Conservation (phyloP, 495 filamentous ascomycete genomes). For the Penicillium cinerascens region DNA sequence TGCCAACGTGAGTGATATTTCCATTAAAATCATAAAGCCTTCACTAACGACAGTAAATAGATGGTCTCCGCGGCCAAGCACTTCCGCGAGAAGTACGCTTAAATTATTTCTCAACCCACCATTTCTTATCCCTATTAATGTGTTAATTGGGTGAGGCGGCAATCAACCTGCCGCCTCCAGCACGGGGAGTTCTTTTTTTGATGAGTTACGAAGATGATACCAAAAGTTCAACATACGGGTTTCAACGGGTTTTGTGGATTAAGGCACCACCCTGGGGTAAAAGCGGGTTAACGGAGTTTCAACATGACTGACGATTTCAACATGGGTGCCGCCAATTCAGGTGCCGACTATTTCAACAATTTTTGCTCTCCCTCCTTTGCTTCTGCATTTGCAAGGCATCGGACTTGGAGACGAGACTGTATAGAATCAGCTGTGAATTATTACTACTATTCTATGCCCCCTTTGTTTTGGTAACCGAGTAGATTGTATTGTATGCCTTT, state of each 20-base stretch:
- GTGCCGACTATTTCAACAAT: slow-evolving; percentile 35
- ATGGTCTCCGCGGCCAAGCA: slow-evolving; percentile 95
- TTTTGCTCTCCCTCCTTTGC: slow-evolving; percentile 24
- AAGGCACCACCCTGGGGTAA: slow-evolving; percentile 49
- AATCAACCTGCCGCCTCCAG: slow-evolving; percentile 45
- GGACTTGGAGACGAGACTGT: slow-evolving; percentile 18
- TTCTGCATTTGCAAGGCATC: slow-evolving; percentile 14
- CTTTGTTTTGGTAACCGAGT: neutral
- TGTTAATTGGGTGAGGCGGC: slow-evolving; percentile 34
- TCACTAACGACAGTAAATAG: slow-evolving; percentile 44
- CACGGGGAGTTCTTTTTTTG: slow-evolving; percentile 35
- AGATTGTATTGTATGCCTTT: too few relatives aligned
- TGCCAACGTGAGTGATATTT: slow-evolving; percentile 34
- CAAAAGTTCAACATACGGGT: slow-evolving; percentile 52
- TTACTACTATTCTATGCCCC: slow-evolving; percentile 2
- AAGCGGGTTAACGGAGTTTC: slow-evolving; percentile 47
- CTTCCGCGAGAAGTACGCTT: slow-evolving; percentile 84
- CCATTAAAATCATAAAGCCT: too few relatives aligned
- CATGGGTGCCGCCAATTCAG: slow-evolving; percentile 48
- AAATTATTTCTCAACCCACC: slow-evolving; percentile 23
- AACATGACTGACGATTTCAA: slow-evolving; percentile 60
- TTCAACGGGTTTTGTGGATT: slow-evolving; percentile 39
- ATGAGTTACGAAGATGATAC: slow-evolving; percentile 52
- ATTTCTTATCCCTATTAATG: slow-evolving; percentile 16
- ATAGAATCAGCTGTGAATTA: slow-evolving; percentile 33